These are phyloP conservation scores for Xanthoparmelia taractica DNA, from an alignment of 495 filamentous ascomycete species.

Conservation along the genomic window DNA sequence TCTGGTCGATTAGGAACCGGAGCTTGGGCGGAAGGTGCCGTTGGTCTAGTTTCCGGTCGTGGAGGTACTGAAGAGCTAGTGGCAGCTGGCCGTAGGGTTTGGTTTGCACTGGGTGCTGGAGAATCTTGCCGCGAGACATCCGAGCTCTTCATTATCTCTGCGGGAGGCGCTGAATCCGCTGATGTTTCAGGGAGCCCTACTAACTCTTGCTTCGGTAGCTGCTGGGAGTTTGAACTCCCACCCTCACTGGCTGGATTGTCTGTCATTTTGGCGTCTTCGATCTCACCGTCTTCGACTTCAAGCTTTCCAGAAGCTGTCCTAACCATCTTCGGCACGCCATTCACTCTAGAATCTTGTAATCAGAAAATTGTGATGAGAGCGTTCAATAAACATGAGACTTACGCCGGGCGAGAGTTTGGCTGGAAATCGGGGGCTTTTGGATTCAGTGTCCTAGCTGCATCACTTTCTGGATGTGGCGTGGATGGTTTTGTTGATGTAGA, in stretches of 20 bases:
- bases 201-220: conserved; percentile 2
- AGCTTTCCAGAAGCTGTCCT: conserved; percentile 30
- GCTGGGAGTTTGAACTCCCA: conserved; percentile 5
- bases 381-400: conserved; percentile 27
- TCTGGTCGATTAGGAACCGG: conserved; percentile 19
- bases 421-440: conserved; percentile 43
- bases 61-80: conserved; percentile 7
- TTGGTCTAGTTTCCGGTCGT: conserved; percentile 4
- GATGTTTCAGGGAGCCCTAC: background rate
- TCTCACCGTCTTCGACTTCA: conserved; percentile 75
- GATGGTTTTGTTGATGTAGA: conserved; percentile 31
- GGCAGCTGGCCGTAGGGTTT: conserved; percentile 3
- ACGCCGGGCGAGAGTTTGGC: conserved; percentile 35
- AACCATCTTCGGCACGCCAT: conserved; percentile 31
- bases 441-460: conserved; percentile 38
- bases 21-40: conserved; percentile 8
- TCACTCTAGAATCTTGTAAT: conserved; percentile 28
- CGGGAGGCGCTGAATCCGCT: background rate
- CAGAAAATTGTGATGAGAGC: conserved; percentile 33
- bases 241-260: conserved; percentile 28
- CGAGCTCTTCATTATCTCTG: background rate
- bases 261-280: conserved; percentile 56
- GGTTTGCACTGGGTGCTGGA: conserved; percentile 7
- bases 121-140: conserved; percentile 6
- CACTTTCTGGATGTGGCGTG: conserved; percentile 35